Conservation (phyloP, 108 stramenopile genomes). For the Nitzschia palea region DNA sequence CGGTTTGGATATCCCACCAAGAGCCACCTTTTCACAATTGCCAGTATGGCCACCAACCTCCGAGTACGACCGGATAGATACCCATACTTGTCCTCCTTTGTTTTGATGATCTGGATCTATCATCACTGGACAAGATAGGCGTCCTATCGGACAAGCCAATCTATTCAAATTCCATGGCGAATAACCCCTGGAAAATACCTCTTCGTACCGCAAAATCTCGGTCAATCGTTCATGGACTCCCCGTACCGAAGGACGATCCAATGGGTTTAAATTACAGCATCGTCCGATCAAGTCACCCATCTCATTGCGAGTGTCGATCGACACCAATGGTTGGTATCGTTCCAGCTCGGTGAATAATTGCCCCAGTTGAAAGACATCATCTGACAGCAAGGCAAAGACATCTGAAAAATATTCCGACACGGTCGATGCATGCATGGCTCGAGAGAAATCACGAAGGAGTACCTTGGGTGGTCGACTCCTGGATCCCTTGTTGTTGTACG, state of each 20-base stretch:
- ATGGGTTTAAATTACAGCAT: not conserved
- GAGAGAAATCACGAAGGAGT: not conserved
- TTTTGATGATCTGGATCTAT: too few species aligned
- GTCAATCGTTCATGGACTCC: not conserved
- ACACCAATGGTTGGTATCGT: not conserved
- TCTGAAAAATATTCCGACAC: not conserved
- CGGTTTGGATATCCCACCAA: too few species aligned
- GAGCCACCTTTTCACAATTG: too few species aligned
- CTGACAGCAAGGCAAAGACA: not conserved
- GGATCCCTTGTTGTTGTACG: not conserved
- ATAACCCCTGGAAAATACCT: too few species aligned
- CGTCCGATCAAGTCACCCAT: constrained; percentile 7
- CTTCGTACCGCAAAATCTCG: constrained; percentile 3
- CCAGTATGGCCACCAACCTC: too few species aligned
- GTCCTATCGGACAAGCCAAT: too few species aligned
- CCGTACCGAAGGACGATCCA: not conserved
- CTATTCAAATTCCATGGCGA: too few species aligned
- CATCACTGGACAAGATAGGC: too few species aligned
- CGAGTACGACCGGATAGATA: too few species aligned
- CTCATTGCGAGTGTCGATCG: not conserved
- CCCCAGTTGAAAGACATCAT: constrained; percentile 4
- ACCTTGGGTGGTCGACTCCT: not conserved
- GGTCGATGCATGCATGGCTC: not conserved
- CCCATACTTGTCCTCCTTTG: too few species aligned
- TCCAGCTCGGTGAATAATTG: not conserved